Base-by-base conservation (phyloP, 306 rosid species). In the Malus fusca region DNA sequence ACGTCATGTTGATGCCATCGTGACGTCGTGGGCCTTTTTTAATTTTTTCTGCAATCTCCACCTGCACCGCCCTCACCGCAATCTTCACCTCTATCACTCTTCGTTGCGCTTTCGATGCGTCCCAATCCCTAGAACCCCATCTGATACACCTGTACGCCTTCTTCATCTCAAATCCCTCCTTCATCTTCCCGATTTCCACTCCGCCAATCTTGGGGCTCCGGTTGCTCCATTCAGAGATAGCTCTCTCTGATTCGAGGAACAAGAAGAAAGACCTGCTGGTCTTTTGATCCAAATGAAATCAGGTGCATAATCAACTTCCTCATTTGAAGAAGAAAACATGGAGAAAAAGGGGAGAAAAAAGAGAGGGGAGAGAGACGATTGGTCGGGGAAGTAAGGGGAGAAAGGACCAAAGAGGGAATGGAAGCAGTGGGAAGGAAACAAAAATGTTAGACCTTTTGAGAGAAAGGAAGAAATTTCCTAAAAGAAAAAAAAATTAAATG, bases 141-240 rank as follows among this genome's bases (percentile, higher is more conserved):
- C 89, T 88, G 31, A 52, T 95, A 11, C 80, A 72, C 71, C 88
- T 85, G 1, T 91, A 93, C 71, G 85, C 90, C 13, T 78, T 71
- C 87, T 91, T 91, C 86, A 66, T 81, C 87, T 48, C 83, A 73
- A 5, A 51, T 82, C 31, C 51, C 82, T 1, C 73, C 82, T 12
- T 51, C 85, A 11, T 43, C 64, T 66, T 76, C 75, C 8, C 43
- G 5, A 26, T 26, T 42, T 3, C 18, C 58, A 13, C 58, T 43
- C 0, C 91, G 89, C 65, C 98, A 95, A 68, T 63, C 85, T 6
- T 95, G 97, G 98, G 97, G 98, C 26, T 74, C 80, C 3, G 5
- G 30, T 77, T 84, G 75, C 53, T 30, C 75, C 28, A 17, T 74
- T 12, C 35, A 53, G 0, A 35, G 40, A 35, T 6, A 35, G 40